A percentile compares a stretch with the other conserved stretches of the same genome.
These are phyloP conservation scores for Globisporangium splendens DNA, from an alignment of 352 stramenopile species.

Conservation along the genomic window DNA sequence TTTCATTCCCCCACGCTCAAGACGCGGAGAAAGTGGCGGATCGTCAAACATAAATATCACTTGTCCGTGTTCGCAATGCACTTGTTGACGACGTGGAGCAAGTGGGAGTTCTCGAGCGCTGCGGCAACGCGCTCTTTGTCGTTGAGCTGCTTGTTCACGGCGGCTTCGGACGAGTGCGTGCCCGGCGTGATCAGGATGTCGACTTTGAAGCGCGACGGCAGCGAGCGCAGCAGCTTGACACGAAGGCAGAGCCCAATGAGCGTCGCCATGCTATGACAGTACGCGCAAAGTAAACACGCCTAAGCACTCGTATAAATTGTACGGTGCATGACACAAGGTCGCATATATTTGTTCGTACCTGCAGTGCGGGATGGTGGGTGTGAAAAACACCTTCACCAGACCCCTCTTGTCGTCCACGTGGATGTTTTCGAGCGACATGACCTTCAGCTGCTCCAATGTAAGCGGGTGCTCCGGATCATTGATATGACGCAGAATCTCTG, in stretches of 20 bases:
- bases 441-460: conserved; percentile 93
- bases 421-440: conserved; percentile 90
- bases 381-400: conserved; percentile 83
- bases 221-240: conserved; percentile 94
- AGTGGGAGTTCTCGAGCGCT: conserved; percentile 95
- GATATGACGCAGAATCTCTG: conserved; percentile 85
- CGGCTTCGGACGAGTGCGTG: conserved; percentile 93
- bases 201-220: conserved; percentile 93
- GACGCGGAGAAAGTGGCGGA: not conserved
- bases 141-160: conserved; percentile 97
- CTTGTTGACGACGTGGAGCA: conserved; percentile 95
- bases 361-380: conserved; percentile 97
- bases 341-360: conserved; percentile 26
- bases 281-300: not conserved
- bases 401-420: conserved; percentile 81
- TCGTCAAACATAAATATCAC: conserved; percentile 23
- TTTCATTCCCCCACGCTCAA: too few species aligned
- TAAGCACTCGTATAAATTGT: not conserved
- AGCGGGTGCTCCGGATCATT: conserved; percentile 93
- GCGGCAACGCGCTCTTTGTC: conserved; percentile 96
- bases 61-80: conserved; percentile 93
- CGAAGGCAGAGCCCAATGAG: conserved; percentile 94
- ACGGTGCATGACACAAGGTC: not conserved
- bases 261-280: conserved; percentile 89
- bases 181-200: conserved; percentile 92